Base-by-base conservation (phyloP, 129 eudicot genomes). In the Mikania micrantha region DNA sequence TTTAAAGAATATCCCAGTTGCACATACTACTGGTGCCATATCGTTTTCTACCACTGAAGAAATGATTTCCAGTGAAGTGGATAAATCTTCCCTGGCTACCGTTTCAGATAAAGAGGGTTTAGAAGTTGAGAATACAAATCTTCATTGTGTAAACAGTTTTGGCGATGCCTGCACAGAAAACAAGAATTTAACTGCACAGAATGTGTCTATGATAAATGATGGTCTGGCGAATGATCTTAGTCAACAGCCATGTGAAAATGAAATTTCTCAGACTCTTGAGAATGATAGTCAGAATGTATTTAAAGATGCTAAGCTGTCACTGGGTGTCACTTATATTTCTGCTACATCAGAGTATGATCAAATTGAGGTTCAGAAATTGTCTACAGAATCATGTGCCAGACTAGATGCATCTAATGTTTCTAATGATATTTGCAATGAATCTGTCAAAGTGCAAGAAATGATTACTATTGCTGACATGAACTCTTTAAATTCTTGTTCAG, bases 241-340 rank as follows among this genome's bases (percentile, higher is more conserved):
- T 38, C 57, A 69, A 69, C 77, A 67, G 74, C 61, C 82, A 52
- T 11, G 58, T 74, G 72, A 52, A 73, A 62, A 19, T 66, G 80
- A 27, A 41, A 47, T 57, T 66, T 64, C 64, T 21, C 45, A 66
- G 59, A 77, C 44, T 17, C 75, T 20, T 34, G 82, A 72, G 34
- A 76, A 64, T 67, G 81, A 20, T 68, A 40, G 21, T 62, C 66
- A 32, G 42, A 61, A 67, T 39, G 75, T 67, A 50, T 69, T 79
- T 70, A 50, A 75, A 11, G 75, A 67, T 49, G 73, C 50, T 54
- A 61, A 40, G 28, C 17, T 75, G 63, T 48, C 70, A 29, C n/a
- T 25, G 36, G 71, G 56, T 44, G 80, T 72, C 48, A 22, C 20
- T 52, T 45, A 53, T 60, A 28, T 38, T 41, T 36, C 60, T 78